Conservation (phyloP, 352 stramenopile species). For the Phytophthora meadii region DNA sequence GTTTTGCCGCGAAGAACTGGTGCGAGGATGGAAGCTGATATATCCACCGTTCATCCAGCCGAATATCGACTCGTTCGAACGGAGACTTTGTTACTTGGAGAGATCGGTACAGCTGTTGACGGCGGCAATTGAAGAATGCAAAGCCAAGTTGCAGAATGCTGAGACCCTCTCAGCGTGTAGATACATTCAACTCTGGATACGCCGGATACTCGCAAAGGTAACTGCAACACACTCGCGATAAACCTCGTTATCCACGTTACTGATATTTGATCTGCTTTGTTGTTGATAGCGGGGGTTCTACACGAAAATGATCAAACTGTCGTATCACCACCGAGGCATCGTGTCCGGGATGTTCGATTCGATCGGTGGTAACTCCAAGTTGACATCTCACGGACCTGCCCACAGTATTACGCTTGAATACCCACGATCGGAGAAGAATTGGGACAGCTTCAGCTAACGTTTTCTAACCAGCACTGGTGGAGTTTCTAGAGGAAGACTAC, state of each 20-base stretch:
- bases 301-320: constrained; percentile 50
- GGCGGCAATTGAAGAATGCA: constrained; percentile 39
- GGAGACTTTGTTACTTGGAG: constrained; percentile 45
- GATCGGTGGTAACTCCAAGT: constrained; percentile 52
- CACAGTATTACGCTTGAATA: constrained; percentile 56
- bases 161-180: constrained; percentile 43
- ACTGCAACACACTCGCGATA: neutral
- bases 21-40: constrained; percentile 46
- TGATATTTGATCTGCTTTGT: neutral
- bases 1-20: constrained; percentile 43
- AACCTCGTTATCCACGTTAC: neutral
- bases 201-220: constrained; percentile 47
- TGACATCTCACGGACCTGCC: constrained; percentile 35
- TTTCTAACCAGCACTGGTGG: too few species aligned
- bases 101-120: constrained; percentile 33
- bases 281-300: constrained; percentile 56
- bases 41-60: constrained; percentile 49
- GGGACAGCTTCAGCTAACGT: constrained; percentile 31
- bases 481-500: too few species aligned
- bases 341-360: constrained; percentile 72
- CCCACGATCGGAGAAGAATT: constrained; percentile 37
- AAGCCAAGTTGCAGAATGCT: constrained; percentile 32
- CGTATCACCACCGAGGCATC: constrained; percentile 54
- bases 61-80: constrained; percentile 51
- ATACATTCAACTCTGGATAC: constrained; percentile 60